Conservation (phyloP, 2,329 filamentous ascomycete genomes). For the Trichoderma guizhouense region DNA sequence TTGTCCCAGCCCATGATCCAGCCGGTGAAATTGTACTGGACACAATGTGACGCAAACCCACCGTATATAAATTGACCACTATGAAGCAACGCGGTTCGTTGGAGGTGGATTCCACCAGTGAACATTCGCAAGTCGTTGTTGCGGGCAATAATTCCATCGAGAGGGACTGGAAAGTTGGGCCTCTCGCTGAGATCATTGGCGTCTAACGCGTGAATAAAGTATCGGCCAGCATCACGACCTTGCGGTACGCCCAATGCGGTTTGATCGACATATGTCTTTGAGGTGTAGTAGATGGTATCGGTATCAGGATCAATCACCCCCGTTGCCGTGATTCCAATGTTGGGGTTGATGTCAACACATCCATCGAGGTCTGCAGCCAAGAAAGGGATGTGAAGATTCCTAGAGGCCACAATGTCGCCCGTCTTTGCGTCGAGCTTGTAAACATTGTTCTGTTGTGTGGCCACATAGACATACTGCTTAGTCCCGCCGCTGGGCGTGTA, state of each 20-base stretch:
- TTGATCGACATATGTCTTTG: conserved; percentile 42
- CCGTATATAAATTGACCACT: conserved; percentile 48
- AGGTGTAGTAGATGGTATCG: conserved; percentile 42
- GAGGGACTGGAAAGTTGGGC: conserved; percentile 44
- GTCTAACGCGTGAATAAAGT: conserved; percentile 38
- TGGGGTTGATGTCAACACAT: conserved; percentile 48
- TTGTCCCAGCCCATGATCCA: conserved; percentile 50
- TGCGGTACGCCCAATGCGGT: conserved; percentile 29
- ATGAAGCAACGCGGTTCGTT: conserved; percentile 47
- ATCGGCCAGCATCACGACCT: conserved; percentile 34
- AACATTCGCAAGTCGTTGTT: conserved; percentile 50
- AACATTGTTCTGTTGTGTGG: conserved; percentile 56
- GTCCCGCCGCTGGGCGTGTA: conserved; percentile 46
- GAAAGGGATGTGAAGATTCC: conserved; percentile 50
- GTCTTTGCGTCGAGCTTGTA: conserved; percentile 56
- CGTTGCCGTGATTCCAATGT: conserved; percentile 44
- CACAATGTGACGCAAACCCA: conserved; percentile 54
- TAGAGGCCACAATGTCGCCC: conserved; percentile 45
- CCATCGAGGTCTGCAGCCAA: conserved; percentile 45
- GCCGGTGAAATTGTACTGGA: conserved; percentile 54
- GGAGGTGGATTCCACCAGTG: conserved; percentile 49
- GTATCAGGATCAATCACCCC: conserved; percentile 45
- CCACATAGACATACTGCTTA: conserved; percentile 52
- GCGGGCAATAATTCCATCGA: conserved; percentile 45
- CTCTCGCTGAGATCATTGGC: conserved; percentile 37